phyloP scores from a whole-genome alignment of 768 basidiomycete species.

The Boletus rex-veris region DNA sequence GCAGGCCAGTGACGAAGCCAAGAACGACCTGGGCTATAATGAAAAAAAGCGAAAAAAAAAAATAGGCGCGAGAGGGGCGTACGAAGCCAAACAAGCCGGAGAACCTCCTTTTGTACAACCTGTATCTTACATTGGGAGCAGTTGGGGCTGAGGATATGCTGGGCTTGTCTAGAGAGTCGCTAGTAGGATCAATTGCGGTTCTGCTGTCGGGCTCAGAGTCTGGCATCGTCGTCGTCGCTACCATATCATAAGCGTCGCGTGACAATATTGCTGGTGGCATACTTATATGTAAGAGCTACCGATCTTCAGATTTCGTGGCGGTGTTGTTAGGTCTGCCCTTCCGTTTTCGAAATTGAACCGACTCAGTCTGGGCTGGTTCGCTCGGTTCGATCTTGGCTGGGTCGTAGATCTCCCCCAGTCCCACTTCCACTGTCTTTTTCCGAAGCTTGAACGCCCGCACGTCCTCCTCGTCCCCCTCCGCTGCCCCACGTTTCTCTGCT shows the following conservation, averaged over 20 bases:
- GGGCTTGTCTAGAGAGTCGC: background rate
- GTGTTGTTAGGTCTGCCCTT: background rate
- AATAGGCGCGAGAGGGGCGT: background rate
- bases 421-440: constrained; percentile 55
- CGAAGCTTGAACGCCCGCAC: constrained; percentile 62
- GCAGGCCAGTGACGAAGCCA: constrained; percentile 61
- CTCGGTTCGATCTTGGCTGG: constrained; percentile 41
- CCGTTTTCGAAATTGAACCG: constrained; percentile 21
- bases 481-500: constrained; percentile 33
- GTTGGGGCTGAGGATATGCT: background rate
- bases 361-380: constrained; percentile 8
- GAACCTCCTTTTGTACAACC: constrained; percentile 69
- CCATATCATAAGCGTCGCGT: background rate
- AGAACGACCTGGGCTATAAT: constrained; percentile 47
- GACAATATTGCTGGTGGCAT: no score
- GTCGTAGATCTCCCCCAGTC: constrained; percentile 80
- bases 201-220: background rate
- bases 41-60: background rate
- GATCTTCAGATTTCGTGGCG: background rate
- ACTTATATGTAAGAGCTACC: background rate
- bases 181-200: background rate
- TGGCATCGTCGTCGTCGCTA: background rate
- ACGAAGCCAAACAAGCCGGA: constrained; percentile 62
- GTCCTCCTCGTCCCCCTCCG: constrained; percentile 47
- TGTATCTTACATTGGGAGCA: constrained; percentile 36